phyloP scores from a whole-genome alignment of 2,329 filamentous ascomycete species.

The Colletotrichum nymphaeae region DNA sequence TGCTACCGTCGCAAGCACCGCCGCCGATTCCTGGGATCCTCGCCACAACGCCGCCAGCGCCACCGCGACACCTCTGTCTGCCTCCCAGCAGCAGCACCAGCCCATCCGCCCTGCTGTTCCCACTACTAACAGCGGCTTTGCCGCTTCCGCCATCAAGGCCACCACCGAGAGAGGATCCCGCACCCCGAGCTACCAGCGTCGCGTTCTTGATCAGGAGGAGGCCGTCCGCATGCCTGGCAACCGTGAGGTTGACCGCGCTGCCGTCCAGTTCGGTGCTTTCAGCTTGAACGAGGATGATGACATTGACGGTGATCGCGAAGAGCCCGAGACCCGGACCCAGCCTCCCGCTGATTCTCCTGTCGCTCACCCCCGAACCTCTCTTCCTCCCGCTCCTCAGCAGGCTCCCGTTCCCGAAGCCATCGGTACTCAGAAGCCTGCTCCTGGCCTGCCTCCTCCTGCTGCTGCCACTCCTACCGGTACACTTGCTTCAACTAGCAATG shows the following conservation, averaged over 20 bases:
- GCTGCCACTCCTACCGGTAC: constrained; percentile 50
- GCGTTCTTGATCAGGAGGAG: constrained; percentile 94
- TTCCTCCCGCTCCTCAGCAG: constrained; percentile 77
- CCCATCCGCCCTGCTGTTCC: constrained; percentile 59
- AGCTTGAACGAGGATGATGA: constrained; percentile 88
- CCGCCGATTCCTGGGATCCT: constrained; percentile 86
- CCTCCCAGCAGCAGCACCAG: constrained; percentile 71
- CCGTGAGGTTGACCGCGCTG: constrained; percentile 90
- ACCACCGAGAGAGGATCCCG: constrained; percentile 72
- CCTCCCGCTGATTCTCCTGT: constrained; percentile 94
- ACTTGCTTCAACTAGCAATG: constrained; percentile 38
- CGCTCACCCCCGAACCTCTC: constrained; percentile 83
- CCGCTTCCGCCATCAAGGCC: constrained; percentile 85
- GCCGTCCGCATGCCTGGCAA: constrained; percentile 98
- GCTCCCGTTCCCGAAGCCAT: constrained; percentile 67
- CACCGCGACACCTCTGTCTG: constrained; percentile 74
- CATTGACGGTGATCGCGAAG: constrained; percentile 93
- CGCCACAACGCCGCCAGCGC: constrained; percentile 68
- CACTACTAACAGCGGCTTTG: constrained; percentile 70
- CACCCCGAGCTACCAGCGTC: constrained; percentile 84
- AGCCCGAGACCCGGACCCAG: constrained; percentile 93
- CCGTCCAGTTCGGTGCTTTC: constrained; percentile 97
- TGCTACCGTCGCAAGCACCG: constrained; percentile 87
- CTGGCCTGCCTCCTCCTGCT: constrained; percentile 52
- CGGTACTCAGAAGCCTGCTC: constrained; percentile 64